phyloP scores from a whole-genome alignment of 139 green algal species.

The Astrephomene gubernaculifera region DNA sequence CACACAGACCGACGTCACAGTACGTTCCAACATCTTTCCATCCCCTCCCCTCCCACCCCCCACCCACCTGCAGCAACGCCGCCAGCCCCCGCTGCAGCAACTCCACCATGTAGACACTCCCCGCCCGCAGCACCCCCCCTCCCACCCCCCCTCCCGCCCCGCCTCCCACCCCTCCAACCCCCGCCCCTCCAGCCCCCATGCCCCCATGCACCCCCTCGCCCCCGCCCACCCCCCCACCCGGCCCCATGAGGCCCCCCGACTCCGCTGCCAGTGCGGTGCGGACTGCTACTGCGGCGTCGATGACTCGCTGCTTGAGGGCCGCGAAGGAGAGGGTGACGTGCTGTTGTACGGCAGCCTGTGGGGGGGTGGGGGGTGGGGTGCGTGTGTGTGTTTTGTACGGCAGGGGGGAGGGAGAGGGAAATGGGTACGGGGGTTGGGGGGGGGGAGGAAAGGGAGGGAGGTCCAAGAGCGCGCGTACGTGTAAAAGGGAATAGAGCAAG shows the following conservation, averaged over 20 bases:
- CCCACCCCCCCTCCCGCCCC: neutral
- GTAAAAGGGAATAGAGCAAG: too few relatives aligned
- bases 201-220: neutral
- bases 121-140: conserved; percentile 42
- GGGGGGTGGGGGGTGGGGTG: neutral
- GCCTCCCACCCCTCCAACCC: neutral
- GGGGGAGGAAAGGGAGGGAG: neutral
- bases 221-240: neutral
- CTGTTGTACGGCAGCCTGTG: conserved; percentile 57
- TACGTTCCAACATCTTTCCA: too few relatives aligned
- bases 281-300: conserved; percentile 16
- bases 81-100: conserved; percentile 62
- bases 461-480: neutral
- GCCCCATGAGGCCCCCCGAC: neutral
- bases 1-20: too few relatives aligned
- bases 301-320: conserved; percentile 50
- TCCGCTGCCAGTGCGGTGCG: conserved; percentile 14
- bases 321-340: conserved; percentile 75
- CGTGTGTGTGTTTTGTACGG: neutral
- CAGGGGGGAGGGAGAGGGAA: neutral
- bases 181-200: neutral
- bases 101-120: conserved; percentile 55
- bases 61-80: conserved; percentile 60
- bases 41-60: neutral
- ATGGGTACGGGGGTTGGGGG: neutral